Evolutionary conservation across 176 grass and related monocot genomes (phyloP).

Genomic region (Aegilops sharonensis): DNA sequence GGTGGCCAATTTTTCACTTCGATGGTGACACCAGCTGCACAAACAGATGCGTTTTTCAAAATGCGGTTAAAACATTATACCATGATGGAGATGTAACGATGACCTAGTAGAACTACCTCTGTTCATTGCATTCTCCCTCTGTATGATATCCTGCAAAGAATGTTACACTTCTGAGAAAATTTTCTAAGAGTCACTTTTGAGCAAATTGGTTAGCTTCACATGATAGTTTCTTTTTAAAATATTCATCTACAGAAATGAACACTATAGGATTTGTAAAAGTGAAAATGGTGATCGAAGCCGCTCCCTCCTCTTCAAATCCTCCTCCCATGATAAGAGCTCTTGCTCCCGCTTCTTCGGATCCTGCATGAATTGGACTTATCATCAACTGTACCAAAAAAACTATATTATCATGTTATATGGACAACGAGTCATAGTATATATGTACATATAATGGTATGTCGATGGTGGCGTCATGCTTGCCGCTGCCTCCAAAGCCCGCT

Average conservation of each 20-base stretch:
- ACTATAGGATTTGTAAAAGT: not conserved
- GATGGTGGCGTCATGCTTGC: constrained; percentile 46
- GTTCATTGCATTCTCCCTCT: constrained; percentile 73
- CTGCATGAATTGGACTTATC: constrained; percentile 19
- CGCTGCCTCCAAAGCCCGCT: constrained; percentile 39
- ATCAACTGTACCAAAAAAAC: not conserved
- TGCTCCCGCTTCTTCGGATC: constrained; percentile 60
- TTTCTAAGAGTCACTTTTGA: too few species aligned
- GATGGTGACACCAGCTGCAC: constrained; percentile 59
- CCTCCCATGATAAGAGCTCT: constrained; percentile 71
- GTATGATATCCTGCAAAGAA: constrained; percentile 67
- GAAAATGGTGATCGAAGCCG: constrained; percentile 37
- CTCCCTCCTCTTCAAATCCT: constrained; percentile 77
- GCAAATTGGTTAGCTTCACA: not conserved
- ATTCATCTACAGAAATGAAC: not conserved
- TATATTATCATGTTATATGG: not conserved
- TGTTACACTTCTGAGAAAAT: not conserved
- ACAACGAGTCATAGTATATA: not conserved
- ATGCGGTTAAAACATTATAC: not conserved
- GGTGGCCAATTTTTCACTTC: constrained; percentile 86
- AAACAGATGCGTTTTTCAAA: constrained; percentile 23
- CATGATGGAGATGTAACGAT: not conserved
- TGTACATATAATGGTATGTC: constrained; percentile 47
- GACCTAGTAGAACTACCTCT: constrained; percentile 50
- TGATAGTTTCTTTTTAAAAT: not conserved